phyloP scores from a whole-genome alignment of 495 filamentous ascomycete genomes.

The Letharia columbiana region DNA sequence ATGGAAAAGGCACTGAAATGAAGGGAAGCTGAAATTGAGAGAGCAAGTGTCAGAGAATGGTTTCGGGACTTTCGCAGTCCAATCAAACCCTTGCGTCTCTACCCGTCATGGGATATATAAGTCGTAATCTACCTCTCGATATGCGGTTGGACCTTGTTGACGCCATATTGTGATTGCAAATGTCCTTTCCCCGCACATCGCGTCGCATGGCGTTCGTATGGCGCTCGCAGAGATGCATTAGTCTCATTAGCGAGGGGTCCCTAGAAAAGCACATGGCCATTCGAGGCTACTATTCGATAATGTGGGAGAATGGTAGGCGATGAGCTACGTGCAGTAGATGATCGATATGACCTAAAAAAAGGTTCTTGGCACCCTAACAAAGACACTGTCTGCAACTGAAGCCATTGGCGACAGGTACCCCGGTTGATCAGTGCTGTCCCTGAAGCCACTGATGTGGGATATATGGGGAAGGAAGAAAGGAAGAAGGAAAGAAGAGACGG shows the following conservation, averaged over 20 bases:
- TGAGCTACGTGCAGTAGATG: background rate
- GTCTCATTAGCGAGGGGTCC: background rate
- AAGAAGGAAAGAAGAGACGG: background rate
- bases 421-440: background rate
- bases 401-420: background rate
- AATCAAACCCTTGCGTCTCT: background rate
- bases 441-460: background rate
- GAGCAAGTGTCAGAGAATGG: background rate
- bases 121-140: background rate
- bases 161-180: background rate
- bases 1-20: background rate
- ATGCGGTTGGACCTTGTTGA: background rate
- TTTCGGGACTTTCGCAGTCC: background rate
- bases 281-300: background rate
- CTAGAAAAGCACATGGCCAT: background rate
- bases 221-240: background rate
- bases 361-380: background rate
- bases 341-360: background rate
- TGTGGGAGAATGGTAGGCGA: background rate
- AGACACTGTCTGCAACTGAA: background rate
- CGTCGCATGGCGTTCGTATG: background rate
- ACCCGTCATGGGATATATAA: background rate
- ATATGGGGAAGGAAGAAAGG: background rate
- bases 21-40: background rate
- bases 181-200: background rate